Evolutionary conservation across 208 protist species (phyloP), one percentile per base, ranked within the genome.

Genomic region (Crithidia expoeki): DNA sequence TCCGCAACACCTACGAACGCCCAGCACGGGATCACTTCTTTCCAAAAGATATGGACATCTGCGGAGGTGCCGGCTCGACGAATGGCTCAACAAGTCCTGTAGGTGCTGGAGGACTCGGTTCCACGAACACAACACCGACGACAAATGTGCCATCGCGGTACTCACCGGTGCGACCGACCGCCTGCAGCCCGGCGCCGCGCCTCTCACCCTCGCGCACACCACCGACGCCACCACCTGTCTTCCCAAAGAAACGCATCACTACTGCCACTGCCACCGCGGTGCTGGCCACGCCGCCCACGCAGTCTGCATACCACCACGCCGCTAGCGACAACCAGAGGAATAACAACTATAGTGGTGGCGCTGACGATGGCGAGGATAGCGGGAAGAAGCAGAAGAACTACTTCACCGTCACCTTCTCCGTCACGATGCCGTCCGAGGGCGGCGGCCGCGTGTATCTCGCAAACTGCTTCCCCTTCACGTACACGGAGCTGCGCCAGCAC

Each of bases 391-490:
- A 70, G 63, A 79, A 75, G 52, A 72, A 60, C 60, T 98, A 90
- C 79, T 98, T 94, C 83, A 98, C 97, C 2, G 76, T 98, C 19
- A 89, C 89, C 42, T 99, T 99, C 74, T 82, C 70, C 23, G 68
- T 98, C 11, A 74, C 52, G n/a, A 97, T 98, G 84, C 84, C 84
- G 32, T 17, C 93, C 50, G 72, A 69, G 16, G 71, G 68, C 38
- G 19, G 44, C 1, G 97, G 98, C 25, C 76, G 52, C 11, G 83
- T 91, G 12, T 99, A 94, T 83, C 74, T 99, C 17, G 89, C 96
- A 4, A 97, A 99, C 81, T 98, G 87, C 62, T 98, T 97, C 59
- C 98, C 98, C 1, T 99, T 98, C 81, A 98, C 96, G 0, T 99
- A 98, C 88, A 93, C 90, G 12, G 86, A 97, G 57, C 69, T 99